These are phyloP conservation scores for Calophaca sinica DNA, from an alignment of 306 rosid genomes.

Conservation along the genomic window DNA sequence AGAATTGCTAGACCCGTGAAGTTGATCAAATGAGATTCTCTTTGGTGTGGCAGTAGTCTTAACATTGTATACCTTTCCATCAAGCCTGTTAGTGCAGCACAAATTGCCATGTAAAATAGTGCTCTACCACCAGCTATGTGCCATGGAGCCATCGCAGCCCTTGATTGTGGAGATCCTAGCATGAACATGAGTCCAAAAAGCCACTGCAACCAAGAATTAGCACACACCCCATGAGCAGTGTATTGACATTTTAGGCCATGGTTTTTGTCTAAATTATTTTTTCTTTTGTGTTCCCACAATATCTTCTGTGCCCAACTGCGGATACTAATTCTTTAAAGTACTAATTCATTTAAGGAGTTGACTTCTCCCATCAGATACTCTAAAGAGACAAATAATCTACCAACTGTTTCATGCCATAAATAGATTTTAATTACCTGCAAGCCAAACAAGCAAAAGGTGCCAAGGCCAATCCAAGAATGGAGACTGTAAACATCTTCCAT, in stretches of 20 bases:
- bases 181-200: conserved; percentile 64
- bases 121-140: conserved; percentile 75
- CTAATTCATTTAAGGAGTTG: no score
- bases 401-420: not conserved
- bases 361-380: no score
- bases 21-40: conserved; percentile 64
- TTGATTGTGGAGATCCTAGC: conserved; percentile 35
- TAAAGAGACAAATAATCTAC: no score
- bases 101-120: conserved; percentile 69
- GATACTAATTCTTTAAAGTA: no score
- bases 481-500: conserved; percentile 59
- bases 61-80: conserved; percentile 54
- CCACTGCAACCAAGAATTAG: conserved; percentile 59
- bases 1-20: conserved; percentile 70
- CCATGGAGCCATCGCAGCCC: conserved; percentile 54
- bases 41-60: not conserved
- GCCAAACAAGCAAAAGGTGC: conserved; percentile 67
- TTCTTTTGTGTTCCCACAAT: no score
- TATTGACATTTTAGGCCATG: no score
- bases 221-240: not conserved
- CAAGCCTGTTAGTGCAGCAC: conserved; percentile 80
- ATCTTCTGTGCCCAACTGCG: no score
- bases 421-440: conserved; percentile 67
- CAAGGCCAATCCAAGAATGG: conserved; percentile 94
- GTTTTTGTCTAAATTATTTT: no score